Base-by-base conservation (phyloP, 148 eudicot species). In the Camellia sinensis region DNA sequence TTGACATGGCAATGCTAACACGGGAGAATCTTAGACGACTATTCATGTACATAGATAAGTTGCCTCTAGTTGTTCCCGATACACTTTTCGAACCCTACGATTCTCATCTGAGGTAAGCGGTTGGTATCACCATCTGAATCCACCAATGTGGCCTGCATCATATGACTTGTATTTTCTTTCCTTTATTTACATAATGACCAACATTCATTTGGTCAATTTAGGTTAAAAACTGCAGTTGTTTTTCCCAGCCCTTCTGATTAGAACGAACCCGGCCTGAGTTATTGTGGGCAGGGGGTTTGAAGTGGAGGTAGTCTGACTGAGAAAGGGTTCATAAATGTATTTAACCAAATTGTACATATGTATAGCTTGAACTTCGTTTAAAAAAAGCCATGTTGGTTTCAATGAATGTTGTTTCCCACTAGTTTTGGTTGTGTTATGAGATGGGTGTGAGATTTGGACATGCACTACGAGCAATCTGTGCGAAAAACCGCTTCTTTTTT, bases 21-120 rank as follows among this genome's bases (percentile, higher is more conserved):
- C 84, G 85, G 87, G 98, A 95, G 80, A 93, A 95, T 82, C 90
- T 90, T 13, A 91, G 91, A 89, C 88, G 97, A 90, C 86, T 95
- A 75, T 94, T 94, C 79, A 86, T 92, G 91, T 94, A 89, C 69
- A 90, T 91, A 87, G 98, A 95, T 81, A 95, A 95, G 85, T 74
- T 95, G 87, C 98, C 98, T 80, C 73, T 93, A 75, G 82, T 95
- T 78, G 89, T 93, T 81, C 98, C 98, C 1, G 96, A 93, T 62
- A 82, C 86, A 64, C 79, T 91, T 43, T 90, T 91, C 61, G 98
- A 95, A 67, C 63, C 90, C 22, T 93, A 88, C 4, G 97, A 95
- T 87, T 85, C 95, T 62, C 98, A 95, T 81, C 82, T 95, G 61
- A 89, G 89, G 88, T 95, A 92, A 78, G 71, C 78, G 13, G 67